Conservation (phyloP, 2,329 filamentous ascomycete species). For the Aspergillus tanneri region DNA sequence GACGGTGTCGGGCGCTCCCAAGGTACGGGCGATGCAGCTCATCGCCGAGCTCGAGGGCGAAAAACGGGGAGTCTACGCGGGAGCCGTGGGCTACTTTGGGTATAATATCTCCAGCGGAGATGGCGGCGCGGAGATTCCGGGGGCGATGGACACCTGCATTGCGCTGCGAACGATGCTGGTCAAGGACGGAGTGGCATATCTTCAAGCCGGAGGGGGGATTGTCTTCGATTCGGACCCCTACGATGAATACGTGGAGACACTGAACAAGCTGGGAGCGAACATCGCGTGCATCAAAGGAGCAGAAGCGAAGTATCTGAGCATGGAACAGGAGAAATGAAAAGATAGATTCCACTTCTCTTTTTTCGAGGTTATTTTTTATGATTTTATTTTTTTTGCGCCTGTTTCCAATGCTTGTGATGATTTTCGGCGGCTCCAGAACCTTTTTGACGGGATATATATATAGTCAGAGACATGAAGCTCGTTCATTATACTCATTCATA, state of each 20-base stretch:
- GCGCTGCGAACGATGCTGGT: conserved; percentile 88
- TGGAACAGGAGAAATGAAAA: conserved; percentile 32
- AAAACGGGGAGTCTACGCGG: conserved; percentile 93
- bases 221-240: conserved; percentile 89
- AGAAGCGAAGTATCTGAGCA: conserved; percentile 64
- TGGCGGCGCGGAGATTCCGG: conserved; percentile 63
- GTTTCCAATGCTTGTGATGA: not conserved
- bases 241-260: conserved; percentile 93
- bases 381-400: not conserved
- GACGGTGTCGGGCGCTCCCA: conserved; percentile 91
- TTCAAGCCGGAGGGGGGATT: conserved; percentile 84
- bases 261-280: conserved; percentile 92
- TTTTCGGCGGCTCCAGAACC: not conserved
- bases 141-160: conserved; percentile 87
- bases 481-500: no score
- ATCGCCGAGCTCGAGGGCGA: conserved; percentile 92
- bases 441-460: no score
- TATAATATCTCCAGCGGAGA: conserved; percentile 70
- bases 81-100: conserved; percentile 94
- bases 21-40: conserved; percentile 94
- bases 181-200: conserved; percentile 86
- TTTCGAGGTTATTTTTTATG: not conserved
- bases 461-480: no score
- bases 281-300: conserved; percentile 84
- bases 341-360: not conserved